Evolutionary conservation across 306 rosid genomes (phyloP).

Genomic region (Rosa lucieae): DNA sequence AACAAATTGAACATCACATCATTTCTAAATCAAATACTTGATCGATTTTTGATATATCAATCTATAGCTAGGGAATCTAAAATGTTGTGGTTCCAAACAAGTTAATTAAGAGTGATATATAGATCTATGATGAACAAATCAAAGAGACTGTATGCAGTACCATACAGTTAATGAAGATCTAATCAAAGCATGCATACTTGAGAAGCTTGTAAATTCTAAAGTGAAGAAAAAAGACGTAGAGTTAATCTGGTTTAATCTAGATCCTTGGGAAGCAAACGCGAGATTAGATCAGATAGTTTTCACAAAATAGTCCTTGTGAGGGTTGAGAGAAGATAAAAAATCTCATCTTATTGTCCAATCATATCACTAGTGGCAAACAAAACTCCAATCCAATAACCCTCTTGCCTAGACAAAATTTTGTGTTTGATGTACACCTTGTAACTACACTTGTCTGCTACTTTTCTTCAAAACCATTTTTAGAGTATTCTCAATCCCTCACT

Average conservation of each 20-base stretch:
- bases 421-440: not conserved
- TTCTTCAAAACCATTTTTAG: not conserved
- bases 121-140: not conserved
- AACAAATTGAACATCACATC: constrained; percentile 18
- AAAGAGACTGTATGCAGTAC: not conserved
- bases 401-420: not conserved
- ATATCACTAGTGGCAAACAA: constrained; percentile 3
- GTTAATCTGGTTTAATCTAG: not conserved
- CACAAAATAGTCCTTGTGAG: not conserved
- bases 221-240: not conserved
- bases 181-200: not conserved
- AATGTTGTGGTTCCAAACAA: not conserved
- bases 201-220: not conserved
- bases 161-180: not conserved
- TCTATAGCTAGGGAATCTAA: not conserved
- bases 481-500: not conserved
- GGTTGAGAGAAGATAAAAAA: not conserved
- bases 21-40: constrained; percentile 3
- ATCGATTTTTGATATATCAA: not conserved
- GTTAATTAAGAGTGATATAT: not conserved
- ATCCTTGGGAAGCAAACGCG: not conserved
- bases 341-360: not conserved
- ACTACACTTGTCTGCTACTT: not conserved
- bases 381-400: not conserved
- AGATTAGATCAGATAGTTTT: not conserved